Evolutionary conservation across 257 asterid species (phyloP).

Genomic region (Jaltomata sinuosa): DNA sequence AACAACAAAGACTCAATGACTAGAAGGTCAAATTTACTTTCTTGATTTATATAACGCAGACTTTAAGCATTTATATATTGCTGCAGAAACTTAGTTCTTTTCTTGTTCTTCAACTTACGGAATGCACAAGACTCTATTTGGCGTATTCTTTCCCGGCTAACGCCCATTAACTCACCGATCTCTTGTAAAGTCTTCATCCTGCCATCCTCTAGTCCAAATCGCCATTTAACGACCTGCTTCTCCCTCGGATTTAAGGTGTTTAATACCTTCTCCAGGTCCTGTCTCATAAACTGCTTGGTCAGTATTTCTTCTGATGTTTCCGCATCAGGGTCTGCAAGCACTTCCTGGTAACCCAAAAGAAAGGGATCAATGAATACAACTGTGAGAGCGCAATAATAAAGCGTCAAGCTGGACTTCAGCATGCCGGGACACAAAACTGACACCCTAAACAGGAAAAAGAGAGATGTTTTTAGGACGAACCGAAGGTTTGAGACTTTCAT

Average conservation of each 20-base stretch:
- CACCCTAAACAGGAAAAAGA: background rate
- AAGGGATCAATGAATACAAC: background rate
- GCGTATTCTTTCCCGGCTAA: constrained; percentile 85
- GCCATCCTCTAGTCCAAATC: constrained; percentile 84
- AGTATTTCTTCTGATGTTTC: constrained; percentile 72
- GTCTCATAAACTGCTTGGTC: constrained; percentile 66
- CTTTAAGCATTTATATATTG: constrained; percentile 49
- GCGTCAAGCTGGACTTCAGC: background rate
- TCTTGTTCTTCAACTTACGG: constrained; percentile 87
- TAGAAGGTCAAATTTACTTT: constrained; percentile 3
- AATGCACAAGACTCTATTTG: constrained; percentile 83
- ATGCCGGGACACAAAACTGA: background rate
- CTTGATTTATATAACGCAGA: background rate
- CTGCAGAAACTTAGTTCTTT: constrained; percentile 63
- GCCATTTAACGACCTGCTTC: constrained; percentile 65
- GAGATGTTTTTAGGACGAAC: constrained; percentile 23
- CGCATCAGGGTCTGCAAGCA: constrained; percentile 79
- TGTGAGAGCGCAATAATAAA: background rate
- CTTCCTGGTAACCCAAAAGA: constrained; percentile 39
- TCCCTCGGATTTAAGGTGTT: constrained; percentile 72
- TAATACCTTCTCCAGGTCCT: constrained; percentile 66
- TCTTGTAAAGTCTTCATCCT: constrained; percentile 85
- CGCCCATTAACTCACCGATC: constrained; percentile 88
- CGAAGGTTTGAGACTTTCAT: constrained; percentile 68
- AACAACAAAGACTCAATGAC: constrained; percentile 23